Evolutionary conservation across 2,329 filamentous ascomycete genomes (phyloP).

Genomic region (Lachnellula hyalina): DNA sequence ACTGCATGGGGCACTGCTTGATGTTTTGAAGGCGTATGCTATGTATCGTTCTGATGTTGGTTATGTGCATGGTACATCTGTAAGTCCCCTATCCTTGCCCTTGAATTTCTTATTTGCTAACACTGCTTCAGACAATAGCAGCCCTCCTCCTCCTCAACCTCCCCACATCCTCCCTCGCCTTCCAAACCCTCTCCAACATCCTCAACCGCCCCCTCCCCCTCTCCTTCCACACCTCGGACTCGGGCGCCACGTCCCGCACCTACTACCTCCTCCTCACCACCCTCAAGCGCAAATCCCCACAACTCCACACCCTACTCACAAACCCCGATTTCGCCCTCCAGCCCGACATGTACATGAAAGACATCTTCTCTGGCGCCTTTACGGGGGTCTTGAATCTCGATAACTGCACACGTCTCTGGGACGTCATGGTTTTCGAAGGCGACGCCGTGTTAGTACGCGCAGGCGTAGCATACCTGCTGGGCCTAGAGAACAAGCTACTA

Average conservation of each 20-base stretch:
- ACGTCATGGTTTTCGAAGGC: slow-evolving; percentile 78
- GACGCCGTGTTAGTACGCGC: slow-evolving; percentile 67
- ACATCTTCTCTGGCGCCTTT: slow-evolving; percentile 61
- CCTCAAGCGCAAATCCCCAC: slow-evolving; percentile 57
- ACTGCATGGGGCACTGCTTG: slow-evolving; percentile 60
- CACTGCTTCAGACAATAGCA: slow-evolving; percentile 54
- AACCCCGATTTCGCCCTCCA: slow-evolving; percentile 41
- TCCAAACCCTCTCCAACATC: slow-evolving; percentile 69
- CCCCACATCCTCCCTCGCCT: slow-evolving; percentile 55
- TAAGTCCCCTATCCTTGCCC: slow-evolving; percentile 39
- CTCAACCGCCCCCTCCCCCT: slow-evolving; percentile 71
- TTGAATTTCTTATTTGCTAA: slow-evolving; percentile 14
- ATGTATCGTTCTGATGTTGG: slow-evolving; percentile 81
- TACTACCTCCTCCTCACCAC: slow-evolving; percentile 66
- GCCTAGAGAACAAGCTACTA: slow-evolving; percentile 46
- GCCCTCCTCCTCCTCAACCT: slow-evolving; percentile 70
- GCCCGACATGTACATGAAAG: slow-evolving; percentile 49
- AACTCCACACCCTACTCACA: slow-evolving; percentile 60
- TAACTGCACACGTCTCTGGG: slow-evolving; percentile 69
- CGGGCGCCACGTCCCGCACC: slow-evolving; percentile 61
- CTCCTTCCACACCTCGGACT: slow-evolving; percentile 68
- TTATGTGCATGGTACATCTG: slow-evolving; percentile 69
- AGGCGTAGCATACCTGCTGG: slow-evolving; percentile 59
- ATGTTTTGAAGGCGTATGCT: slow-evolving; percentile 72
- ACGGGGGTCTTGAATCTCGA: slow-evolving; percentile 60